phyloP scores from a whole-genome alignment of 139 green algal species.

The Nannochloris sp. region DNA sequence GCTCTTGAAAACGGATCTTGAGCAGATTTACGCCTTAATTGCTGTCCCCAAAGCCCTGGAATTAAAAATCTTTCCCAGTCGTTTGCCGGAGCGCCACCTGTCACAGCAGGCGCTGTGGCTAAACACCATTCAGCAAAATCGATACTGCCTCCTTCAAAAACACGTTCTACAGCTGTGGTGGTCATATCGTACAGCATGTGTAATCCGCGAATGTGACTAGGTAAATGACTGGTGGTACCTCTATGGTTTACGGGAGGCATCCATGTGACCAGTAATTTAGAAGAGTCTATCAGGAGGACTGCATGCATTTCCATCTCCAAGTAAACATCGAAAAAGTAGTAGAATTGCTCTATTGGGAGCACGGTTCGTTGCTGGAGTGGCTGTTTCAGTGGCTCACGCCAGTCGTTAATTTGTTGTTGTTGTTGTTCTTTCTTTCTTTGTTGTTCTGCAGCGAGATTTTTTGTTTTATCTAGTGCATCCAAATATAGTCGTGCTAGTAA shows the following conservation, averaged over 20 bases:
- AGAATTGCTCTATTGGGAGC: neutral
- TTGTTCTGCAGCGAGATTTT: too few relatives aligned
- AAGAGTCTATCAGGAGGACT: neutral
- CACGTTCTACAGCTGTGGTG: neutral
- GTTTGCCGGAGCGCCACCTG: neutral
- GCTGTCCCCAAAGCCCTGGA: neutral
- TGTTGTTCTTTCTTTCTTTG: too few relatives aligned
- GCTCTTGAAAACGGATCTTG: neutral
- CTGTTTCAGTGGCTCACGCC: too few relatives aligned
- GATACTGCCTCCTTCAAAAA: constrained; percentile 4
- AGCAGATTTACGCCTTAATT: neutral
- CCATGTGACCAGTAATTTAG: neutral
- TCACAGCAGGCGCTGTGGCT: neutral
- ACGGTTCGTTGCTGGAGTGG: neutral
- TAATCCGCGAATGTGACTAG: constrained; percentile 3
- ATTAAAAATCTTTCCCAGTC: constrained; percentile 16
- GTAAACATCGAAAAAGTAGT: constrained; percentile 5
- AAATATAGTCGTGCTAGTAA: constrained; percentile 18
- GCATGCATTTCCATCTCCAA: neutral
- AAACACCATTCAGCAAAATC: constrained; percentile 10
- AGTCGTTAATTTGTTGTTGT: too few relatives aligned
- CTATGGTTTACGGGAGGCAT: neutral
- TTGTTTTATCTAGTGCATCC: constrained; percentile 2
- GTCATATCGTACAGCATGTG: constrained; percentile 15
- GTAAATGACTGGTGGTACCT: too few relatives aligned